phyloP scores from a whole-genome alignment of 2,329 filamentous ascomycete species.

The Sordariomycetes sp. region DNA sequence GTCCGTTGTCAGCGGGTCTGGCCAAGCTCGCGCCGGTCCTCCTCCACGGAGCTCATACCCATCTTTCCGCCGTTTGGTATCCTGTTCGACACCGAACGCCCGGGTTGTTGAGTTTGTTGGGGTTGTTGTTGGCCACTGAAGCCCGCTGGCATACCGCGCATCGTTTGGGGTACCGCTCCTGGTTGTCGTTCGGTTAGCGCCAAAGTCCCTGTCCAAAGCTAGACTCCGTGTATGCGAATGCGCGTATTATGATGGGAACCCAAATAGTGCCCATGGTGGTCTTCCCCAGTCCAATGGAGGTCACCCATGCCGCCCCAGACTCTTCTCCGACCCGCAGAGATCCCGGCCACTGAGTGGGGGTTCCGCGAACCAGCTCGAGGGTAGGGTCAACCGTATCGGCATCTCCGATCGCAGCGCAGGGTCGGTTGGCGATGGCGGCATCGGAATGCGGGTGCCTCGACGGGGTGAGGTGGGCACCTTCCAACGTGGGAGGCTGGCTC shows the following conservation, averaged over 20 bases:
- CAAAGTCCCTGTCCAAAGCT: slow-evolving; percentile 7
- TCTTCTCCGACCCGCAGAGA: neutral
- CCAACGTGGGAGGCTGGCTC: too few relatives aligned
- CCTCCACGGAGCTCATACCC: slow-evolving; percentile 27
- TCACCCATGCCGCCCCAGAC: neutral
- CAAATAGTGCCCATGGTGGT: neutral
- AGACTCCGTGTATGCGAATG: slow-evolving; percentile 4
- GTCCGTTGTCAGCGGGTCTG: neutral
- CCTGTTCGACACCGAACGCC: slow-evolving; percentile 40
- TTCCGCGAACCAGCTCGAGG: neutral
- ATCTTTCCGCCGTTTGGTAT: slow-evolving; percentile 50
- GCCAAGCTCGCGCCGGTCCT: neutral
- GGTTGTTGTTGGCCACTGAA: slow-evolving; percentile 47
- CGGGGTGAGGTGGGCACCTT: too few relatives aligned
- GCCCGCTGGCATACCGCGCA: slow-evolving; percentile 47
- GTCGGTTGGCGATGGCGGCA: too few relatives aligned
- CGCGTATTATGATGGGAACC: neutral
- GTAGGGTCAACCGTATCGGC: too few relatives aligned
- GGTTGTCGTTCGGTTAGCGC: slow-evolving; percentile 8
- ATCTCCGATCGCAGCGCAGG: too few relatives aligned
- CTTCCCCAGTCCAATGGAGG: neutral
- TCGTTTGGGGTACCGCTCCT: slow-evolving; percentile 35
- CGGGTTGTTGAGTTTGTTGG: slow-evolving; percentile 38
- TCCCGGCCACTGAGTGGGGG: neutral
- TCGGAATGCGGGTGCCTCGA: too few relatives aligned